Evolutionary conservation across 768 basidiomycete species (phyloP), one percentile per base, ranked within the genome.

Genomic region (Termitomyces titanicus): DNA sequence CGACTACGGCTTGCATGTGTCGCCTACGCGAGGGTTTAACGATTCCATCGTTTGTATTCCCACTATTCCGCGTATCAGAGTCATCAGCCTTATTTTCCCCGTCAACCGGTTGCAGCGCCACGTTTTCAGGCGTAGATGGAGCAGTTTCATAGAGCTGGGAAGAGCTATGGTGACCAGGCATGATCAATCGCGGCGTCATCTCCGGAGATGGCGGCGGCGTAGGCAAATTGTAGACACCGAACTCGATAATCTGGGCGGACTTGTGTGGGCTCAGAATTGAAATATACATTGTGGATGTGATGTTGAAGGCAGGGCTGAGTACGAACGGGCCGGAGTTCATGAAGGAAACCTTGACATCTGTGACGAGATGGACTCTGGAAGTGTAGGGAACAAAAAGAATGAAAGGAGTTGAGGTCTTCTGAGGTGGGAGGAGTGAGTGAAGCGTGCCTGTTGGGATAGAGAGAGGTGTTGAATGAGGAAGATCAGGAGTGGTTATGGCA

Each of bases 161-260:
- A 22, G 22, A 22, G 13, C 37, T 39, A 27, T 31, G 39, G 12
- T 39, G 35, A 29, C 11, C 17, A 29, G 43, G 47, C 12, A 39
- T n/a, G 25, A 27, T 46, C 24, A 10, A 13, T 22, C 55, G 18
- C 7, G 68, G 63, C 18, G 55, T 58, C 29, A 72, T 53, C 34
- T 61, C 64, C 9, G 75, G 74, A 34, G 74, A 74, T 8, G 68
- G 69, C 15, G 74, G 74, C 10, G 74, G 74, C 15, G 73, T 75
- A 5, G 72, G 74, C 8, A 76, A 61, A 24, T 55, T 50, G n/a
- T 61, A 58, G 2, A 51, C 44, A 31, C 54, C 38, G 6, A 38
- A 34, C 0, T 63, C 48, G 24, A 55, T 42, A 35, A 52, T 43
- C 50, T 56, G 43, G 54, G 66, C 57, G 47, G 61, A 55, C 6